Base-by-base conservation (phyloP, 225 moss, liverwort and hornwort genomes). In the Antitrichia curtipendula region DNA sequence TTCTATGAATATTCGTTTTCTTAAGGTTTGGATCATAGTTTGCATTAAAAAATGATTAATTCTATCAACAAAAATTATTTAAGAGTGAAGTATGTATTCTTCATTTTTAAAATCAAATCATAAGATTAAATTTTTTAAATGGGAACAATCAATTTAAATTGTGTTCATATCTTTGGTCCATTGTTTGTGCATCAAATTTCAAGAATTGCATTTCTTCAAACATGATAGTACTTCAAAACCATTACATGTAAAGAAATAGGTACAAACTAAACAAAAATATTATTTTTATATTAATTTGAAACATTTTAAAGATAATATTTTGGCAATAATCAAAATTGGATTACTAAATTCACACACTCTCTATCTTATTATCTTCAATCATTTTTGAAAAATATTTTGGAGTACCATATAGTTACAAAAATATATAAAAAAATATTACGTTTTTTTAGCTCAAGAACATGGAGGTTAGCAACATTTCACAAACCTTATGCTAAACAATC, bases 381-480 rank as follows among this genome's bases (percentile, higher is more conserved):
- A 72, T 28, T 45, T 43, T 72, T 72, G 9, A 3, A 28, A 10
- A 27, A 17, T 28, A 28, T 71, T 27, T 71, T 43, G 9, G 3
- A 1, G 2, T 28, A 43, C 9, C 2, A 17, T 45, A 6, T 45
- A 17, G 16, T 9, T 45, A 28, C 3, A 28, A 28, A 45, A 28
- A 16, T 0, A 0, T 13, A 16, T 27, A 16, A 45, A 28, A 16
- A 71, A 28, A 16, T 8, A 0, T 43, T 43, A 2, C 0, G 16
- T 1, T 5, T 43, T 43, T 14, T 13, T 69, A 38, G 14, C 25
- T 70, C 1, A 25, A 4, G 8, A 41, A 25, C 1, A 25, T 25
- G 5, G 41, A 70, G 2, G 3, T 41, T 70, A 41, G 15, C 6
- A 38, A 38, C 38, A 22, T 68, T 68, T 38, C 1, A 38, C 22